Conservation (phyloP, 2,329 filamentous ascomycete species). For the Sphaerulina vaccinii region DNA sequence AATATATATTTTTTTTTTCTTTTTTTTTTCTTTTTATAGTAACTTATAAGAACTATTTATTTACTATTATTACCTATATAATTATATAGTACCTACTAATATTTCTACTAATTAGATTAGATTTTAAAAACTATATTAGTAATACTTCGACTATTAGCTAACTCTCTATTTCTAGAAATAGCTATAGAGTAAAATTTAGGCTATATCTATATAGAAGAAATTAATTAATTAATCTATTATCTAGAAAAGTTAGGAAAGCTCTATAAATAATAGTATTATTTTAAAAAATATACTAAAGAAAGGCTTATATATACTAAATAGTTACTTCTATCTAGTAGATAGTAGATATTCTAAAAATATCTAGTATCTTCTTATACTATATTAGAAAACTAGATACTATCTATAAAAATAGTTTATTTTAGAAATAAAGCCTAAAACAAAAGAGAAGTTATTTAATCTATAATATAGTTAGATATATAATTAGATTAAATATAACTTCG, state of each 20-base stretch:
- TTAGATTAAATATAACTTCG: neutral
- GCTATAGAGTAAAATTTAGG: neutral
- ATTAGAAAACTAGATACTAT: neutral
- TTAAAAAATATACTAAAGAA: neutral
- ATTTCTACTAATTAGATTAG: too few relatives aligned
- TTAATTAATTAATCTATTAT: neutral
- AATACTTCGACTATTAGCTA: neutral
- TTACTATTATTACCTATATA: too few relatives aligned
- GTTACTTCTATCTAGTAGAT: neutral
- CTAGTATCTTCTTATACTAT: neutral
- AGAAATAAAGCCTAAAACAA: neutral
- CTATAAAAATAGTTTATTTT: neutral
- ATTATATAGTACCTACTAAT: too few relatives aligned
- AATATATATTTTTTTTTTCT: too few relatives aligned
- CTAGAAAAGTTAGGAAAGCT: neutral
- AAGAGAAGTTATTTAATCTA: neutral
- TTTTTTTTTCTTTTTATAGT: too few relatives aligned
- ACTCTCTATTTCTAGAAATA: neutral
- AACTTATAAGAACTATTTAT: too few relatives aligned
- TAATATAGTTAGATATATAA: neutral
- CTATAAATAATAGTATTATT: neutral
- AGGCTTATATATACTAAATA: neutral
- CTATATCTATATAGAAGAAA: neutral
- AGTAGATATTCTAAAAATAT: neutral
- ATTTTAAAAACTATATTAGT: too few relatives aligned